Percentiles rank a stretch among this genome's conserved stretches.
phyloP scores from a whole-genome alignment of 106 monocot genomes.

The Dendrobium nobile region DNA sequence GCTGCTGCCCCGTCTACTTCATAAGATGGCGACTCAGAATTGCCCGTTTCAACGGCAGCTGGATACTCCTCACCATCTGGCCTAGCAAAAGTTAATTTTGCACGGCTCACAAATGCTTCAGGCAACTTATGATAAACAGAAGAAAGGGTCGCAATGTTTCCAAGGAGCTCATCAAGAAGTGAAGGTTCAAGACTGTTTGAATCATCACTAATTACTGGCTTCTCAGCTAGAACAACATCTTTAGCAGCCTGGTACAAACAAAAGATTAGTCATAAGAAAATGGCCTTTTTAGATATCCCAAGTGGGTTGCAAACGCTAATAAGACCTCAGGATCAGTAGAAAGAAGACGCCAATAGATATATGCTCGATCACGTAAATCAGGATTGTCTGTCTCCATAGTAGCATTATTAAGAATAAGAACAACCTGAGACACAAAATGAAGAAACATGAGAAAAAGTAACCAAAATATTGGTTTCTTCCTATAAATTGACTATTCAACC shows the following conservation, averaged over 20 bases:
- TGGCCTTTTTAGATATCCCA: background rate
- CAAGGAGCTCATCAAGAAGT: conserved; percentile 97
- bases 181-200: conserved; percentile 85
- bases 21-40: conserved; percentile 85
- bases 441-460: background rate
- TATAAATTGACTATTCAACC: too few species aligned
- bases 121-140: conserved; percentile 98
- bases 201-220: conserved; percentile 98
- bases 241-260: conserved; percentile 74
- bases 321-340: conserved; percentile 99
- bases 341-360: conserved; percentile 99
- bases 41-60: conserved; percentile 53
- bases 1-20: conserved; percentile 40
- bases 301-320: background rate
- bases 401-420: conserved; percentile 95
- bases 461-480: background rate
- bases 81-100: conserved; percentile 47
- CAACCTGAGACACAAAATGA: conserved; percentile 40
- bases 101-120: conserved; percentile 87
- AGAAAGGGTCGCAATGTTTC: conserved; percentile 93
- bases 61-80: conserved; percentile 75
- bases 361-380: conserved; percentile 93
- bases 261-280: background rate
- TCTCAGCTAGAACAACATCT: conserved; percentile 97
- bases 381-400: conserved; percentile 98